phyloP scores from a whole-genome alignment of 192 early-diverging fungal species.

The Backusella macrospora region DNA sequence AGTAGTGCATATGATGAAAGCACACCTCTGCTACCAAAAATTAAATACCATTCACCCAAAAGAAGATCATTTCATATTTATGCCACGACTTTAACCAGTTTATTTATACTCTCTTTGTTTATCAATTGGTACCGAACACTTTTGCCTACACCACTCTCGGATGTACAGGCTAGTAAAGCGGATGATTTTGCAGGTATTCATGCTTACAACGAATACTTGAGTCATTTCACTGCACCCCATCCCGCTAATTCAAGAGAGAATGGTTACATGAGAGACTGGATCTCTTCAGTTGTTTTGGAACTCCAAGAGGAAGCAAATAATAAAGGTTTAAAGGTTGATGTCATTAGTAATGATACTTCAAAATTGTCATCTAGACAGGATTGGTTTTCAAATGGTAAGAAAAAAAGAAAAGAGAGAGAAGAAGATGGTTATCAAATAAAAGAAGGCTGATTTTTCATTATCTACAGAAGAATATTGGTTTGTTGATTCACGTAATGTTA shows the following conservation, averaged over 20 bases:
- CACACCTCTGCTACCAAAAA: not conserved
- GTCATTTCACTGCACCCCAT: constrained; percentile 29
- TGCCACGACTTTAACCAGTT: not conserved
- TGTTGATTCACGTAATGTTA: constrained; percentile 25
- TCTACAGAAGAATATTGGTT: constrained; percentile 25
- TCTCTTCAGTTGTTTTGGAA: constrained; percentile 9
- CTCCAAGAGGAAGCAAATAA: constrained; percentile 12
- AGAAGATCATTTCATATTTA: constrained; percentile 2
- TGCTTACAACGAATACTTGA: constrained; percentile 34
- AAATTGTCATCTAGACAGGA: not conserved
- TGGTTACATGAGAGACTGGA: constrained; percentile 19
- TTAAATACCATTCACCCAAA: not conserved
- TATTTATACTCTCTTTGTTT: not conserved
- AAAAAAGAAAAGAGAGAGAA: not conserved
- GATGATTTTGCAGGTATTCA: constrained; percentile 40
- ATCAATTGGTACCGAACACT: constrained; percentile 4
- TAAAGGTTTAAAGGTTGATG: constrained; percentile 14
- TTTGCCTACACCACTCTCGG: constrained; percentile 20
- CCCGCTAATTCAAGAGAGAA: constrained; percentile 22
- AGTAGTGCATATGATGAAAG: not conserved
- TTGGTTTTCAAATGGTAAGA: constrained; percentile 2
- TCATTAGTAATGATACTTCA: constrained; percentile 22
- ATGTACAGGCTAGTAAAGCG: constrained; percentile 15
- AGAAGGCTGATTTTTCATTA: not conserved
- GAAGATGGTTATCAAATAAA: too few relatives aligned